These are phyloP conservation scores for Aspergillus sparsus DNA, from an alignment of 495 filamentous ascomycete genomes.

Conservation along the genomic window DNA sequence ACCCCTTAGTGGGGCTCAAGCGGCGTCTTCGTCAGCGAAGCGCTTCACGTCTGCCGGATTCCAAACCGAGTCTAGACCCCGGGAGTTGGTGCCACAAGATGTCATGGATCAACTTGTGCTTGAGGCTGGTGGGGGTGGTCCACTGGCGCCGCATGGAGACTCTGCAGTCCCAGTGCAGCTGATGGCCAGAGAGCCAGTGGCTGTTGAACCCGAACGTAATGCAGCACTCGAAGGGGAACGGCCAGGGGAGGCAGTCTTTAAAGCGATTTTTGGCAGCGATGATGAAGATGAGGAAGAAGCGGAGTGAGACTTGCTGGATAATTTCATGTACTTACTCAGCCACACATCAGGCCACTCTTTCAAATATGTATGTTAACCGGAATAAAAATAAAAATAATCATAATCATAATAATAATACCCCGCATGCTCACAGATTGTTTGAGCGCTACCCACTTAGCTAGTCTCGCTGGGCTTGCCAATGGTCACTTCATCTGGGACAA, in stretches of 20 bases:
- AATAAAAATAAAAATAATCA: background rate
- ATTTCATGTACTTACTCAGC: background rate
- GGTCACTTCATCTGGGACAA: background rate
- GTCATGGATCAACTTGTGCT: conserved; percentile 43
- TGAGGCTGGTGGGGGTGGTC: conserved; percentile 26
- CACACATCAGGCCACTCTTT: background rate
- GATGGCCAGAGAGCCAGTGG: conserved; percentile 29
- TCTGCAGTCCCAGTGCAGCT: conserved; percentile 18
- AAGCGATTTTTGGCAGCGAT: conserved; percentile 88
- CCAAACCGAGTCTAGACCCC: conserved; percentile 34
- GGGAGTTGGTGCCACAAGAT: conserved; percentile 44
- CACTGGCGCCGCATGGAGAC: conserved; percentile 18
- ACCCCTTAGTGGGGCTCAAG: conserved; percentile 17
- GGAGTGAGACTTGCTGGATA: conserved; percentile 6
- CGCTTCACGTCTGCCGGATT: conserved; percentile 42
- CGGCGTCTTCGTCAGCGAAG: conserved; percentile 23
- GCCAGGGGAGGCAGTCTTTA: conserved; percentile 88
- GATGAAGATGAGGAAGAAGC: conserved; percentile 73
- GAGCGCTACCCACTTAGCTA: background rate
- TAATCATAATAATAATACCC: background rate
- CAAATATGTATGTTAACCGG: background rate
- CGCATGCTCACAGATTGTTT: background rate
- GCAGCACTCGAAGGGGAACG: conserved; percentile 81
- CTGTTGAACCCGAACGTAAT: conserved; percentile 76
- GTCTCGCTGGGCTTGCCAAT: background rate